Percentiles rank a stretch among this genome's conserved stretches.
phyloP scores from a whole-genome alignment of 2,329 filamentous ascomycete genomes.

The Penicillium sp. region DNA sequence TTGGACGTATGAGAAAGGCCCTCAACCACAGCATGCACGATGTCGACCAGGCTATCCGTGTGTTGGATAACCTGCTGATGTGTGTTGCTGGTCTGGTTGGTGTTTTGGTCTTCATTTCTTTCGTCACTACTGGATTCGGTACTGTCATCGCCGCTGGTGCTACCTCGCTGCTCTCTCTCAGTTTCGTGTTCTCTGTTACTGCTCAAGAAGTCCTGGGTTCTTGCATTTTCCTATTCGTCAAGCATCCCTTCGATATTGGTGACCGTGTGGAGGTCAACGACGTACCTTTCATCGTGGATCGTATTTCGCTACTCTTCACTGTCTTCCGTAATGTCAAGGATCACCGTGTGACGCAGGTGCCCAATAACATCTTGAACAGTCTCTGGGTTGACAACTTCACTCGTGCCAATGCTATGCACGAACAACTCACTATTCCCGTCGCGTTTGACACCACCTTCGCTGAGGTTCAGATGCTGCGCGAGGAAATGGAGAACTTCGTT shows the following conservation, averaged over 20 bases:
- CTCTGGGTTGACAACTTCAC: constrained; percentile 95
- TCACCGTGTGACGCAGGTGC: constrained; percentile 76
- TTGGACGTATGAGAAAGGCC: constrained; percentile 81
- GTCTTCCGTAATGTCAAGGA: constrained; percentile 82
- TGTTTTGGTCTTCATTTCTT: constrained; percentile 84
- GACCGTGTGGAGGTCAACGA: constrained; percentile 80
- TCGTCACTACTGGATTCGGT: constrained; percentile 82
- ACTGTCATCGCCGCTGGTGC: constrained; percentile 86
- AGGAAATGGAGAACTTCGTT: constrained; percentile 84
- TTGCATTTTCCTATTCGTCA: constrained; percentile 98
- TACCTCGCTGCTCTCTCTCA: constrained; percentile 89
- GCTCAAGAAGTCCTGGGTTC: constrained; percentile 95
- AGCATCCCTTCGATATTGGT: constrained; percentile 95
- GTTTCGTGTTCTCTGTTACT: constrained; percentile 91
- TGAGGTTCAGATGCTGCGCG: constrained; percentile 79
- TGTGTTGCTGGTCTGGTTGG: constrained; percentile 77
- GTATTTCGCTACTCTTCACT: constrained; percentile 90
- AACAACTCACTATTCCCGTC: constrained; percentile 75
- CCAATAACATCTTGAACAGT: constrained; percentile 88
- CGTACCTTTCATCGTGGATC: constrained; percentile 77
- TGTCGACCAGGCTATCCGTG: constrained; percentile 88
- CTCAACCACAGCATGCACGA: constrained; percentile 95
- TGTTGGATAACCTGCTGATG: constrained; percentile 81
- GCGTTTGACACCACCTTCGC: constrained; percentile 85
- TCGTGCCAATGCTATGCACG: constrained; percentile 87